These are phyloP conservation scores for Piper longum DNA, from an alignment of 164 flowering plant genomes.

Conservation along the genomic window DNA sequence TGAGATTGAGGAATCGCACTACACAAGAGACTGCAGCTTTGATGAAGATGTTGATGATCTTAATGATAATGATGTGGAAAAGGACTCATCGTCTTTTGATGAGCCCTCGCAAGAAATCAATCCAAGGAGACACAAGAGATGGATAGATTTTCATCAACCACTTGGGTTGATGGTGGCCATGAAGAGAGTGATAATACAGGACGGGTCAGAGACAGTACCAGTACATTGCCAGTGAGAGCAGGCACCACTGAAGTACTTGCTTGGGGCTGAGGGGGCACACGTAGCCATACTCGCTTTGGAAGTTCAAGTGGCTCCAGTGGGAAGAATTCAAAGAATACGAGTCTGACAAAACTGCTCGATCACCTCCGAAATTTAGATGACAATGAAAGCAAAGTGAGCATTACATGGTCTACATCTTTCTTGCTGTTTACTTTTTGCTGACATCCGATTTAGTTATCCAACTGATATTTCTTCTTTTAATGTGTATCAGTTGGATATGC, in stretches of 20 bases:
- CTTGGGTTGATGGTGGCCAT: conserved; percentile 27
- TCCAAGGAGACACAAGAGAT: conserved; percentile 41
- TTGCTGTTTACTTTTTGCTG: not conserved
- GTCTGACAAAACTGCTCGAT: conserved; percentile 42
- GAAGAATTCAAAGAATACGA: conserved; percentile 29
- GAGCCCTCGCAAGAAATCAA: conserved; percentile 41
- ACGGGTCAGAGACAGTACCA: conserved; percentile 28
- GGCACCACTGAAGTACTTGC: conserved; percentile 52
- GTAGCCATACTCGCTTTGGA: conserved; percentile 65
- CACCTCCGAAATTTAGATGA: conserved; percentile 39
- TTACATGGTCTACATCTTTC: not conserved
- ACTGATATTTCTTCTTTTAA: not conserved
- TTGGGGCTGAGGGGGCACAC: conserved; percentile 76
- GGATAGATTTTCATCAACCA: conserved; percentile 18
- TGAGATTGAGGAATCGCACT: conserved; percentile 37
- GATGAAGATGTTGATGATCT: conserved; percentile 54
- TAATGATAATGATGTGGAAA: conserved; percentile 40
- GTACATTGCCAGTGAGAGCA: conserved; percentile 42
- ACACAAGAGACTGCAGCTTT: conserved; percentile 30
- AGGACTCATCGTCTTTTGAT: conserved; percentile 69
- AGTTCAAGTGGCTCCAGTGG: conserved; percentile 26
- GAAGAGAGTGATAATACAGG: conserved; percentile 46
- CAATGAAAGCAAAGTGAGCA: conserved; percentile 22
- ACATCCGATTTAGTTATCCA: not conserved
- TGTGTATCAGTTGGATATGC: conserved; percentile 38